Conservation (phyloP, 371 early-diverging fungal species). For the Haplosporangium sp. region DNA sequence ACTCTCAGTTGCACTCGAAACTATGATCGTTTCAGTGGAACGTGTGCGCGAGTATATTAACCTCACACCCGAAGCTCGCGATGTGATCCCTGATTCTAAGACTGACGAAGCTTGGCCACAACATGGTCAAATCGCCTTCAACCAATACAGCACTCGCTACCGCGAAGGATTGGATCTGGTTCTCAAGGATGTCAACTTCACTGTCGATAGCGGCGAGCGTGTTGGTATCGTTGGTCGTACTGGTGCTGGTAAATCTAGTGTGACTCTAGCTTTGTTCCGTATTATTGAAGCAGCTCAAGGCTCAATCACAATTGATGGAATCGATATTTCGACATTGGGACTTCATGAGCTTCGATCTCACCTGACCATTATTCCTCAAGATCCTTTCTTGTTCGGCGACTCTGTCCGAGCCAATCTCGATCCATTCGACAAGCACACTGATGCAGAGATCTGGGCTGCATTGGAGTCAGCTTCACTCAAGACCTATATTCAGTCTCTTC, state of each 20-base stretch:
- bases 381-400: conserved; percentile 71
- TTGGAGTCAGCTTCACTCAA: conserved; percentile 55
- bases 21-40: conserved; percentile 57
- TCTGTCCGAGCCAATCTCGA: conserved; percentile 74
- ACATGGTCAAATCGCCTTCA: conserved; percentile 62
- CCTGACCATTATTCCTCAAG: conserved; percentile 77
- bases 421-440: conserved; percentile 59
- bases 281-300: conserved; percentile 64
- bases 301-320: conserved; percentile 66
- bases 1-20: conserved; percentile 42
- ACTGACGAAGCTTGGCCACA: conserved; percentile 60
- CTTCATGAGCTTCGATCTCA: conserved; percentile 63
- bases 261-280: conserved; percentile 69
- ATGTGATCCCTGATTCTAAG: conserved; percentile 58
- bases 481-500: conserved; percentile 27
- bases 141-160: conserved; percentile 68
- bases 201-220: conserved; percentile 71
- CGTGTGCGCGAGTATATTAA: conserved; percentile 55
- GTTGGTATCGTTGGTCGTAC: conserved; percentile 91
- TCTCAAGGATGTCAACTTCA: conserved; percentile 64
- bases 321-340: conserved; percentile 61
- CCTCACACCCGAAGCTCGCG: conserved; percentile 63
- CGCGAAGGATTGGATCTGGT: conserved; percentile 70
- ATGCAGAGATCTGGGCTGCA: conserved; percentile 57
- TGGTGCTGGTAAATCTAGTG: conserved; percentile 85